Percentiles rank a stretch among this genome's conserved stretches.
phyloP scores from a whole-genome alignment of 306 rosid genomes.

The Hippophae gyantsensis region DNA sequence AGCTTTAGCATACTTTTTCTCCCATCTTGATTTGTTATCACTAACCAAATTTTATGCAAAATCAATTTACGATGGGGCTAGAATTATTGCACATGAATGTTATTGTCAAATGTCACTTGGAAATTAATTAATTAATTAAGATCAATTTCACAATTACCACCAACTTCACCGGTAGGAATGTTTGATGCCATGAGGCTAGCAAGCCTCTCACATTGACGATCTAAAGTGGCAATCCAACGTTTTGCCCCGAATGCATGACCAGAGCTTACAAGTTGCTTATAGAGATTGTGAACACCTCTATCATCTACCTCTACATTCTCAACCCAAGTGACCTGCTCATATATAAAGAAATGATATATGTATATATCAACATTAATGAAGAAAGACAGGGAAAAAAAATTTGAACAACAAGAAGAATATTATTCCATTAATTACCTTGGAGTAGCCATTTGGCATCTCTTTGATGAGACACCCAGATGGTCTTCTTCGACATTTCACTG shows the following conservation, averaged over 20 bases:
- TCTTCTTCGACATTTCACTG: slow-evolving; percentile 59
- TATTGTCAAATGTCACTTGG: not conserved
- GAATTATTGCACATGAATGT: too few relatives aligned
- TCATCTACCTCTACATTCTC: slow-evolving; percentile 92
- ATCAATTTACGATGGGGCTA: too few relatives aligned
- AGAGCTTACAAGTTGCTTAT: slow-evolving; percentile 73
- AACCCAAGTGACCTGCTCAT: slow-evolving; percentile 72
- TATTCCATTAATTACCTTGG: slow-evolving; percentile 40
- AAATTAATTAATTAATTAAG: not conserved
- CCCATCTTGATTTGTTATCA: slow-evolving; percentile 88
- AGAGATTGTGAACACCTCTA: slow-evolving; percentile 80
- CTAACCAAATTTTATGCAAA: slow-evolving; percentile 14
- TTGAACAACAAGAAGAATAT: too few relatives aligned
- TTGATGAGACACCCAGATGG: slow-evolving; percentile 96
- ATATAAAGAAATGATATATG: too few relatives aligned
- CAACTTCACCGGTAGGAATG: slow-evolving; percentile 72
- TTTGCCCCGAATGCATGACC: slow-evolving; percentile 94
- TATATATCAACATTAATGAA: too few relatives aligned
- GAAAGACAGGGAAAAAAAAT: too few relatives aligned
- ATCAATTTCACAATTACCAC: slow-evolving; percentile 35
- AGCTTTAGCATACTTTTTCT: slow-evolving; percentile 92
- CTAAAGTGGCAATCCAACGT: slow-evolving; percentile 91
- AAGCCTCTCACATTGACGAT: slow-evolving; percentile 86
- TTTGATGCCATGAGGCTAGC: slow-evolving; percentile 89
- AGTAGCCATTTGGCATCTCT: slow-evolving; percentile 94